Conservation (phyloP, 305 asterid species). For the Fraxinus angustifolia region DNA sequence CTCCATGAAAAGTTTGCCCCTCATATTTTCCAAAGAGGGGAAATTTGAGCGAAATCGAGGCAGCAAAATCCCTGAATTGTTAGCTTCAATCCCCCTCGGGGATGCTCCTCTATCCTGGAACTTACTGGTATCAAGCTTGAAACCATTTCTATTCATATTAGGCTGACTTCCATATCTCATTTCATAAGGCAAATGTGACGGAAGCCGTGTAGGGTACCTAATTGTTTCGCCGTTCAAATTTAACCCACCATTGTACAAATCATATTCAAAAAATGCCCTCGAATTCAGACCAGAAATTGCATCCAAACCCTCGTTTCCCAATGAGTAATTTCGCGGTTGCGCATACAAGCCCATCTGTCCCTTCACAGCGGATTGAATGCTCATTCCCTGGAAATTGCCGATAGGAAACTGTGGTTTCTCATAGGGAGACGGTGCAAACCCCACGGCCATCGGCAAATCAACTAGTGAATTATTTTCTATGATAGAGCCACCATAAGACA, state of each 20-base stretch:
- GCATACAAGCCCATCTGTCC: conserved; percentile 22
- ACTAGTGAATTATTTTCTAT: background rate
- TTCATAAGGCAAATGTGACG: background rate
- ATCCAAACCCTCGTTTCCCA: background rate
- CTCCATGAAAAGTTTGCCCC: conserved; percentile 34
- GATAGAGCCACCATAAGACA: conserved; percentile 4
- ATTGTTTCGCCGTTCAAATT: background rate
- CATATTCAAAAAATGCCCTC: background rate
- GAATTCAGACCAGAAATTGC: background rate
- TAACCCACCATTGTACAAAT: background rate
- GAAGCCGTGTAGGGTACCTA: background rate
- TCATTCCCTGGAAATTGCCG: conserved; percentile 23
- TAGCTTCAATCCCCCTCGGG: background rate
- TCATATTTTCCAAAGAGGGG: conserved; percentile 30
- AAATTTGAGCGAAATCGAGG: background rate
- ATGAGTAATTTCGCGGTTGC: conserved; percentile 2
- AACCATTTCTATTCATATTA: background rate
- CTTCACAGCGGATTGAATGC: conserved; percentile 37
- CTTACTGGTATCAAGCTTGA: background rate
- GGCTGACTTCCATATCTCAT: background rate
- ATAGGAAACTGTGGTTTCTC: background rate
- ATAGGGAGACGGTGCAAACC: conserved; percentile 5
- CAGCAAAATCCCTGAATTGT: background rate
- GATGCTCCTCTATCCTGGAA: background rate
- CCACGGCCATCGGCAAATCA: background rate